These are phyloP conservation scores for Gypsophila paniculata DNA, from an alignment of 179 eudicot genomes.

Conservation along the genomic window DNA sequence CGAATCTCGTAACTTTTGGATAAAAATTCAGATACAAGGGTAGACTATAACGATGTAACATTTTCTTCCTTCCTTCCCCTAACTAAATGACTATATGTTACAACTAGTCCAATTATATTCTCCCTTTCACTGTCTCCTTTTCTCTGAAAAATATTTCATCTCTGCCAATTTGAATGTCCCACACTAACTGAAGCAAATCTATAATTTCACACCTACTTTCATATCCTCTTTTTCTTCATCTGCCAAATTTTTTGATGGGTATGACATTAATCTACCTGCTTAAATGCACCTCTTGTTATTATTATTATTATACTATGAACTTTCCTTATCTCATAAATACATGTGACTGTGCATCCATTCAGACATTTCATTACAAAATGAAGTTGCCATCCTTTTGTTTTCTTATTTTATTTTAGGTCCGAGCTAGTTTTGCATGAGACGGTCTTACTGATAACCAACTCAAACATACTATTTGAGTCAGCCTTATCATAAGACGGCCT, in stretches of 20 bases:
- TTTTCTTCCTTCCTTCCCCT: not conserved
- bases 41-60: not conserved
- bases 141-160: slow-evolving; percentile 22
- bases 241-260: slow-evolving; percentile 14
- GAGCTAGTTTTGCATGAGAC: not conserved
- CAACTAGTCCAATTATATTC: slow-evolving; percentile 24
- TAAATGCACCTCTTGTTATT: not conserved
- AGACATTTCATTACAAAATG: slow-evolving; percentile 5
- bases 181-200: slow-evolving; percentile 26
- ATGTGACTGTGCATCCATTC: slow-evolving; percentile 2
- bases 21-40: too few species aligned
- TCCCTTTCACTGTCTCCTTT: slow-evolving; percentile 20
- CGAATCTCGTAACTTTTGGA: too few species aligned
- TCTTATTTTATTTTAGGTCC: not conserved
- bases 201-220: slow-evolving; percentile 14
- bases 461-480: too few species aligned
- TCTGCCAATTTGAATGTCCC: slow-evolving; percentile 25
- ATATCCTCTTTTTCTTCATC: slow-evolving; percentile 3
- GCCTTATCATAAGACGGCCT: not conserved
- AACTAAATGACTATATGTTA: not conserved
- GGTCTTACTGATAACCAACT: not conserved
- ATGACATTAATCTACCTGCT: slow-evolving; percentile 8
- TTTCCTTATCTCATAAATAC: too few species aligned
- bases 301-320: too few species aligned
- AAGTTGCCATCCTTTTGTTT: not conserved